phyloP scores from a whole-genome alignment of 75 land plant genomes.

The Sequoia sempervirens region DNA sequence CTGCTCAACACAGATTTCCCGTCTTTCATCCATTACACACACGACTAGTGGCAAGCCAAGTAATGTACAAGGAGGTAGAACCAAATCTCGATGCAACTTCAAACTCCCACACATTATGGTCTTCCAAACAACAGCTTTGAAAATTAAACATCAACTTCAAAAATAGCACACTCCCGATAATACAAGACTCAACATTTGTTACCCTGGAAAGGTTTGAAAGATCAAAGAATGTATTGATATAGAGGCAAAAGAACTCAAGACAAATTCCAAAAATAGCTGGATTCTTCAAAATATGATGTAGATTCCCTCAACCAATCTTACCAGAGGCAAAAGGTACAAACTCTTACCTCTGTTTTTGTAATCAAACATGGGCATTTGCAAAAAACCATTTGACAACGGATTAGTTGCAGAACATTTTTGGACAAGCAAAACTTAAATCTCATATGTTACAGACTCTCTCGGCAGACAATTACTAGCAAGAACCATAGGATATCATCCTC shows the following conservation, averaged over 20 bases:
- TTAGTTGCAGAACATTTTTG: neutral
- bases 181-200: neutral
- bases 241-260: neutral
- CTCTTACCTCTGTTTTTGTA: neutral
- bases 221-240: conserved; percentile 4
- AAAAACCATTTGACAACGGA: neutral
- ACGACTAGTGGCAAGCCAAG: conserved; percentile 1
- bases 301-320: neutral
- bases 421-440: neutral
- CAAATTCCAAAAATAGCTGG: conserved; percentile 8
- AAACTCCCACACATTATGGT: neutral
- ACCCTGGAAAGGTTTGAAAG: neutral
- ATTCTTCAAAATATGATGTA: neutral
- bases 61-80: conserved; percentile 1
- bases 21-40: neutral
- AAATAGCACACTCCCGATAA: conserved; percentile 6
- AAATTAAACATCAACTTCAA: neutral
- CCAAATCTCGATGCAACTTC: neutral
- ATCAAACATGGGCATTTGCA: neutral
- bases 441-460: conserved; percentile 1
- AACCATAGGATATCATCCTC: neutral
- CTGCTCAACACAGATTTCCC: neutral
- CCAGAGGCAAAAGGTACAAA: neutral
- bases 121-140: conserved; percentile 2
- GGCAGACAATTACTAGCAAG: neutral